Evolutionary conservation across 2,329 filamentous ascomycete species (phyloP).

Genomic region (Fusarium xyrophilum): DNA sequence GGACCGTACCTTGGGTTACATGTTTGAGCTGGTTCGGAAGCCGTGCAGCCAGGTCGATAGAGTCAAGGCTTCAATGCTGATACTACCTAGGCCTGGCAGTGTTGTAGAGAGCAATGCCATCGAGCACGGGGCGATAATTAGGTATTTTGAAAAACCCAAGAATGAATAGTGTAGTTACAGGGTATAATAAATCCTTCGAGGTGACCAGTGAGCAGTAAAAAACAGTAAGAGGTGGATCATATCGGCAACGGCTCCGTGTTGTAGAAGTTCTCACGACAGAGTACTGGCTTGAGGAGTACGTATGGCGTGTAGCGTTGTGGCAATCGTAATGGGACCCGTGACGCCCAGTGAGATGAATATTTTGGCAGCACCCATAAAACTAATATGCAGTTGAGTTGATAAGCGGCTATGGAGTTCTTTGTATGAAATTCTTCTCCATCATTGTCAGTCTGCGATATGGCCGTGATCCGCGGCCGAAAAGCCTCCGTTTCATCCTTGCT

Average conservation of each 20-base stretch:
- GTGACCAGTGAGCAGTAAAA: background rate
- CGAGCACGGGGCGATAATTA: background rate
- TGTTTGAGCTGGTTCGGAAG: too few species aligned
- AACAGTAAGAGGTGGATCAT: background rate
- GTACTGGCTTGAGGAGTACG: background rate
- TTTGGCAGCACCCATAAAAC: too few species aligned
- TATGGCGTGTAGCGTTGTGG: background rate
- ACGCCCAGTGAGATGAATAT: background rate
- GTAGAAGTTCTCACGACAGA: too few species aligned
- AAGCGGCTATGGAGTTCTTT: background rate
- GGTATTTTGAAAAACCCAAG: background rate
- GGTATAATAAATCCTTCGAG: background rate
- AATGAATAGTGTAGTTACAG: background rate
- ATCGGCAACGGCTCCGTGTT: background rate
- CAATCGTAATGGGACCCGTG: accelerated
- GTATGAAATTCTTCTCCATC: too few species aligned
- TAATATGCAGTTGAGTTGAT: background rate
- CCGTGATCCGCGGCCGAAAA: background rate
- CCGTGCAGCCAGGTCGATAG: too few species aligned
- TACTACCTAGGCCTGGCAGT: background rate
- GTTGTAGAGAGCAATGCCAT: background rate
- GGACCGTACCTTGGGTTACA: too few species aligned
- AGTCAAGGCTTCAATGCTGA: background rate
- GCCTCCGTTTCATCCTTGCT: background rate
- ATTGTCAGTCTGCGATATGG: background rate